These are phyloP conservation scores for Sporodiniella umbellata DNA, from an alignment of 371 early-diverging fungal species.

Conservation along the genomic window DNA sequence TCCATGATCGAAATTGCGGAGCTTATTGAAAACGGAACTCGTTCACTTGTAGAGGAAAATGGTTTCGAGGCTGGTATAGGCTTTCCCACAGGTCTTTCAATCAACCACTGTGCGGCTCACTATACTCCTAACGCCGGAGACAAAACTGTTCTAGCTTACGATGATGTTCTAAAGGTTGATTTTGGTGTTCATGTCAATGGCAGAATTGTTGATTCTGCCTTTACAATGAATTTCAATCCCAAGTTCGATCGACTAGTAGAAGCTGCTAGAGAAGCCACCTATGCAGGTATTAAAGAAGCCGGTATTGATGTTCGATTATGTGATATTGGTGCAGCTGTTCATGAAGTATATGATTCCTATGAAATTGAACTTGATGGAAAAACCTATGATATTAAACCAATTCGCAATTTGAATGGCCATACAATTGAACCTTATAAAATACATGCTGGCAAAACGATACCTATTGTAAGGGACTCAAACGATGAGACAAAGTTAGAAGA, in stretches of 20 bases:
- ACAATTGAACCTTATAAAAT: constrained; percentile 95
- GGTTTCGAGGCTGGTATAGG: constrained; percentile 93
- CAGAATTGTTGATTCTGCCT: constrained; percentile 98
- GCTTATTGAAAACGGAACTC: constrained; percentile 94
- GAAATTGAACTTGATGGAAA: constrained; percentile 97
- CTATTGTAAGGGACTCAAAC: constrained; percentile 85
- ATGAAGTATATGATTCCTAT: constrained; percentile 97
- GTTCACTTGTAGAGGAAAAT: constrained; percentile 87
- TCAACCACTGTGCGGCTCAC: constrained; percentile 99
- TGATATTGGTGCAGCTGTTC: constrained; percentile 98
- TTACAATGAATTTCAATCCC: constrained; percentile 96
- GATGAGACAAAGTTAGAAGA: constrained; percentile 97
- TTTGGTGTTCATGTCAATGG: constrained; percentile 99
- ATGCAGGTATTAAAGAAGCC: constrained; percentile 93
- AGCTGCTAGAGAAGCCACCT: constrained; percentile 97
- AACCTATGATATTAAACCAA: constrained; percentile 91
- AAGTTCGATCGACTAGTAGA: constrained; percentile 85
- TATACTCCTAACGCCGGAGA: constrained; percentile 99
- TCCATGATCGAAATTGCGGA: constrained; percentile 92
- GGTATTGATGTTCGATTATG: constrained; percentile 97
- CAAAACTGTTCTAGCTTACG: constrained; percentile 83
- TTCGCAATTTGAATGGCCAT: constrained; percentile 98
- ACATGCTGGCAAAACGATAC: constrained; percentile 97
- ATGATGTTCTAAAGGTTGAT: constrained; percentile 99
- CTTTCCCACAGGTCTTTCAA: constrained; percentile 98